Evolutionary conservation across 768 basidiomycete genomes (phyloP), one percentile per base, ranked within the genome.

Genomic region (Kwoniella dejecticola): DNA sequence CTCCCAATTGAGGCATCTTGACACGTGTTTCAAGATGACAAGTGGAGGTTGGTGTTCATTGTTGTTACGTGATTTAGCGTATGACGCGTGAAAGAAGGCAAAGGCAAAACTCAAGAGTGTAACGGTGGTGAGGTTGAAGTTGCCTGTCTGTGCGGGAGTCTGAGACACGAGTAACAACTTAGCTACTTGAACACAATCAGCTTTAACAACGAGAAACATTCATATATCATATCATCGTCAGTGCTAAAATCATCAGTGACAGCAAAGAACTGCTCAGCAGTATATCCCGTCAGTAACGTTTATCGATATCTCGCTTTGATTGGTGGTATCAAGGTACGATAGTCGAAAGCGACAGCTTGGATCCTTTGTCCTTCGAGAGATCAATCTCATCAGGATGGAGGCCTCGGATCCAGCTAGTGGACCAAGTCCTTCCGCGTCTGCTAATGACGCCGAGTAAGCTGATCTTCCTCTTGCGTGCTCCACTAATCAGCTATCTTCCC

Each of bases 11-110:
- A 24, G 48, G 21, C 21, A 17, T 23, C 26, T 24, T 47, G 23
- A n/a, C 46, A 47, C 46, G 46, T 47, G 46, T 47, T 47, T 47
- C 46, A 47, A 36, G 33, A 36, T 36, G 15, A 36, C 33, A 36
- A 36, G 33, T 36, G 33, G 33, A 36, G 33, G 33, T 36, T 7
- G 33, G 33, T 36, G n/a, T n/a, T n/a, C n/a, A n/a, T n/a, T n/a
- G n/a, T n/a, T n/a, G n/a, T n/a, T n/a, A n/a, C n/a, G n/a, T n/a
- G n/a, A n/a, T n/a, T n/a, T n/a, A n/a, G n/a, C 15, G 33, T 7
- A 47, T 47, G 46, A 47, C 46, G 46, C 46, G 46, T 30, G 24
- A 47, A 47, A 26, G 24, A 26, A 47, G 24, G 8, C 41, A 6
- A 6, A 7, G 33, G 41, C 6, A 6, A 15, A n/a, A 44, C 41